Conservation (phyloP, 1,284 basidiomycete genomes). For the Cronartium ribicola region DNA sequence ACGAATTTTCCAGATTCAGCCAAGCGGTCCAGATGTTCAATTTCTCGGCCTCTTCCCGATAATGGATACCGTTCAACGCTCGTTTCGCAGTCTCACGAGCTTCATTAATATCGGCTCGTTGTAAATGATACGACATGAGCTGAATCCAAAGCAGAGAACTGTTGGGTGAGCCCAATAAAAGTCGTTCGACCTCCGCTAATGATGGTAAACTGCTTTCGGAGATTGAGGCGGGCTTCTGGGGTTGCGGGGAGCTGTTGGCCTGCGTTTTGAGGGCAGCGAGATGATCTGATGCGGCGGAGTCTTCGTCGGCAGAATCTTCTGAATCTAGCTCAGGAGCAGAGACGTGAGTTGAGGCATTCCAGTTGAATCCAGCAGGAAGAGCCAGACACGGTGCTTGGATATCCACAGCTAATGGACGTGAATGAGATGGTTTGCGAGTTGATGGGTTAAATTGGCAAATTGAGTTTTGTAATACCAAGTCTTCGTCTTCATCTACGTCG, state of each 20-base stretch:
- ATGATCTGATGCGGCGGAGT: not conserved
- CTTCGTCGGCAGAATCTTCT: slow-evolving; percentile 2
- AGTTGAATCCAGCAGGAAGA: slow-evolving; percentile 1
- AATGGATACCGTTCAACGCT: slow-evolving; percentile 82
- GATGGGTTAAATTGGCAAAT: not conserved
- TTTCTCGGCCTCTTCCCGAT: slow-evolving; percentile 93
- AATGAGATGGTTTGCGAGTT: no score
- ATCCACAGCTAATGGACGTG: not conserved
- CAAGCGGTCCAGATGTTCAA: slow-evolving; percentile 97
- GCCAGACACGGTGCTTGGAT: slow-evolving; percentile 7
- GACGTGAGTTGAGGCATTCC: not conserved
- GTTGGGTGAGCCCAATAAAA: slow-evolving; percentile 90
- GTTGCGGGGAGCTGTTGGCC: not conserved
- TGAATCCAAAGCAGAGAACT: slow-evolving; percentile 98
- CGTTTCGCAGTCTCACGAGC: slow-evolving; percentile 80
- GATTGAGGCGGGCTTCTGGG: not conserved
- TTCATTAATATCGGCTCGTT: slow-evolving; percentile 90
- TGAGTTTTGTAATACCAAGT: not conserved
- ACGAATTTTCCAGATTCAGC: slow-evolving; percentile 89
- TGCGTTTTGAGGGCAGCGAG: not conserved
- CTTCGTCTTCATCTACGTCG: not conserved
- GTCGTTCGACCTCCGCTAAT: slow-evolving; percentile 86
- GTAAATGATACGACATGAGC: slow-evolving; percentile 97
- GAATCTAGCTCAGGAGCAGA: not conserved
- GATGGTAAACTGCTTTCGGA: slow-evolving; percentile 67